These are phyloP conservation scores for Sporisorium exsertum DNA, from an alignment of 1,284 basidiomycete genomes.

Conservation along the genomic window DNA sequence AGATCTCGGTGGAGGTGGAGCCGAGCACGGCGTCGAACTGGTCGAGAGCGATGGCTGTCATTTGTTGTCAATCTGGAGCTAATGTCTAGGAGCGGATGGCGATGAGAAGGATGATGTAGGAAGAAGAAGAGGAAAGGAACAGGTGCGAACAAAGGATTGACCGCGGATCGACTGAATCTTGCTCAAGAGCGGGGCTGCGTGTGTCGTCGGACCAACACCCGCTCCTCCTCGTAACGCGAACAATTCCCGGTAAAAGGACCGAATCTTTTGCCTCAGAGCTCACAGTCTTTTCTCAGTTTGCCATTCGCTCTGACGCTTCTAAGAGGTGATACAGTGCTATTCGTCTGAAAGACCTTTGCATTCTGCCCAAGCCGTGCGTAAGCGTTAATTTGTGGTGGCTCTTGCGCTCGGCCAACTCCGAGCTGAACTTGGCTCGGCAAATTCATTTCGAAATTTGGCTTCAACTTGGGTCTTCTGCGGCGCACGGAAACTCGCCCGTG, in stretches of 20 bases:
- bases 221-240: background rate
- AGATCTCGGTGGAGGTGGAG: conserved; percentile 76
- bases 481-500: conserved; percentile 37
- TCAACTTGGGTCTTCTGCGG: conserved; percentile 13
- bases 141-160: background rate
- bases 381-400: background rate
- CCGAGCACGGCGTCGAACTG: conserved; percentile 48
- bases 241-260: background rate
- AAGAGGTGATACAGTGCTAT: background rate
- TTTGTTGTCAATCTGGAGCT: too few relatives aligned
- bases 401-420: conserved; percentile 38
- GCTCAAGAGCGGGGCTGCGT: background rate
- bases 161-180: background rate
- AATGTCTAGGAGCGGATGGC: too few relatives aligned
- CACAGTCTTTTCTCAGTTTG: background rate
- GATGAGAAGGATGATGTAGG: background rate
- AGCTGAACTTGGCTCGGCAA: background rate
- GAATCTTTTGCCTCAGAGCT: background rate
- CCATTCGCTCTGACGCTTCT: too few relatives aligned
- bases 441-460: background rate
- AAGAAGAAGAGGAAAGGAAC: background rate
- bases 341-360: too few relatives aligned
- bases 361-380: too few relatives aligned
- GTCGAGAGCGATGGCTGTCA: conserved; percentile 46
- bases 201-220: background rate